These are phyloP conservation scores for Linum trigynum DNA, from an alignment of 345 rosid species.

Conservation along the genomic window DNA sequence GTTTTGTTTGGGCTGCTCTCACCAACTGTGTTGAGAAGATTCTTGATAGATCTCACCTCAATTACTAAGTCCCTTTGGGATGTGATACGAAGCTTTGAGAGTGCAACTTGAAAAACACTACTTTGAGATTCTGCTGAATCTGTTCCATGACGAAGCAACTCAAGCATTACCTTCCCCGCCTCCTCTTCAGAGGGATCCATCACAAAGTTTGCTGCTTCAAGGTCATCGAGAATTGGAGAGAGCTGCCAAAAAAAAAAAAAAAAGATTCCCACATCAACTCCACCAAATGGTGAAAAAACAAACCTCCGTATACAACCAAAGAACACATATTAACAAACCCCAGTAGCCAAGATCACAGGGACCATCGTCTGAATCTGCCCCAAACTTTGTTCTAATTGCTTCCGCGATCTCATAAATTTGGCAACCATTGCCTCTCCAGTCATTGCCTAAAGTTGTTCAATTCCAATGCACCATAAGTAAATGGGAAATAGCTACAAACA, in stretches of 20 bases:
- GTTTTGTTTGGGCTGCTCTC: conserved; percentile 31
- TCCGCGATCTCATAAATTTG: conserved; percentile 40
- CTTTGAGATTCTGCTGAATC: conserved; percentile 36
- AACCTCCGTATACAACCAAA: background rate
- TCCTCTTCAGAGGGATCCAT: conserved; percentile 60
- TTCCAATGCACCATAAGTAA: conserved; percentile 13
- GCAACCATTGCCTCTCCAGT: conserved; percentile 41
- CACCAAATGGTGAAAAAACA: background rate
- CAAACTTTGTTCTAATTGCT: conserved; percentile 46
- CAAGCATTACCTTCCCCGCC: conserved; percentile 58
- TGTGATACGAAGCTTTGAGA: conserved; percentile 39
- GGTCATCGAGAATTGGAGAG: conserved; percentile 45
- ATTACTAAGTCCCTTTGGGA: conserved; percentile 38
- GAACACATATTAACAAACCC: conserved; percentile 38
- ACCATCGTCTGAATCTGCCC: conserved; percentile 53
- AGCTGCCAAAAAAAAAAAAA: conserved; percentile 34
- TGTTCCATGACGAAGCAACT: conserved; percentile 37
- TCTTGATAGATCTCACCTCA: conserved; percentile 60
- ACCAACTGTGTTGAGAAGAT: conserved; percentile 29
- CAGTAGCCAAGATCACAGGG: conserved; percentile 47
- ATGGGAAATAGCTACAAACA: background rate
- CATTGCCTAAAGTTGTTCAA: conserved; percentile 47
- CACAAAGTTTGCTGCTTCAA: conserved; percentile 38
- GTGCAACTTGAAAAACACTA: conserved; percentile 38
- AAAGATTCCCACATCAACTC: background rate